Evolutionary conservation across 441 rosid genomes (phyloP).

Genomic region (Sinapis alba): DNA sequence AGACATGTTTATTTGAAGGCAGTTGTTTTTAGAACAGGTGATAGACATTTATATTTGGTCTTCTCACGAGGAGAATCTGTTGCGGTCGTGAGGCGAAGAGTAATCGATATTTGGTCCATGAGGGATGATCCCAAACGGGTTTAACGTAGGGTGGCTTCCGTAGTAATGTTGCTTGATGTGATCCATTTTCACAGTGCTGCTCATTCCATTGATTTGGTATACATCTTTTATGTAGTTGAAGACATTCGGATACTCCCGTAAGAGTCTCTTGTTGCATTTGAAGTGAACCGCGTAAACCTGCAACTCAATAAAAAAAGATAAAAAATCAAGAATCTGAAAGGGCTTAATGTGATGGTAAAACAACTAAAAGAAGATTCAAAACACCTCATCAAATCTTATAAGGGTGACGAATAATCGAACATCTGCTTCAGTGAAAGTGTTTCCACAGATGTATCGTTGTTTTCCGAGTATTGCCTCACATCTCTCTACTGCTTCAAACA

Average conservation of each 20-base stretch:
- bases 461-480: conserved; percentile 69
- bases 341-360: neutral
- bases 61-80: conserved; percentile 41
- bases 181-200: conserved; percentile 65
- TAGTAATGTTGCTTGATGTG: conserved; percentile 83
- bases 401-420: conserved; percentile 76
- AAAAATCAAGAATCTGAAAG: conserved; percentile 1
- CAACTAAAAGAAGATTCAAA: neutral
- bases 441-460: conserved; percentile 73
- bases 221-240: conserved; percentile 78
- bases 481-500: conserved; percentile 71
- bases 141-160: conserved; percentile 77
- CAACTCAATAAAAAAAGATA: neutral
- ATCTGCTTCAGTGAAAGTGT: conserved; percentile 68
- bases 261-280: conserved; percentile 88
- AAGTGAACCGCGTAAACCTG: conserved; percentile 91
- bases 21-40: neutral
- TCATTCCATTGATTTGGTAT: conserved; percentile 65
- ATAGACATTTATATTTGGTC: neutral
- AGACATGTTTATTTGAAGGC: conserved; percentile 15
- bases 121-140: conserved; percentile 76
- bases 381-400: conserved; percentile 89
- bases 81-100: conserved; percentile 62
- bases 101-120: conserved; percentile 63
- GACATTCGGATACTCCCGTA: conserved; percentile 72